A percentile compares a stretch with the other conserved stretches of the same genome.
Evolutionary conservation across 1,284 basidiomycete genomes (phyloP).

Genomic region (Marasmius oreades): DNA sequence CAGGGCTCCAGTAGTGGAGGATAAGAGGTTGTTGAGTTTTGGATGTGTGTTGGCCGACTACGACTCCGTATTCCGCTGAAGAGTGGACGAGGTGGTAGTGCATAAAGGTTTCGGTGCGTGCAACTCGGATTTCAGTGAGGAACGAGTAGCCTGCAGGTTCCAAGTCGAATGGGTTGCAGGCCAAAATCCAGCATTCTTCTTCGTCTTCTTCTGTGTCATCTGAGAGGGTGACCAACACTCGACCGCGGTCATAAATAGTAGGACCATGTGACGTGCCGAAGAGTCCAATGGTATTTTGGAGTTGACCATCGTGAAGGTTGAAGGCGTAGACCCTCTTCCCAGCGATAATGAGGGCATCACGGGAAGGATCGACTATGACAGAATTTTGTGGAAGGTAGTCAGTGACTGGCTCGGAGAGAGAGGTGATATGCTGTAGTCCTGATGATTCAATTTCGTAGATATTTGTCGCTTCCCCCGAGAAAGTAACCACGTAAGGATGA

Average conservation of each 20-base stretch:
- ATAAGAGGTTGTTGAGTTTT: neutral
- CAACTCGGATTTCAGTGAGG: neutral
- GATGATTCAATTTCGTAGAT: neutral
- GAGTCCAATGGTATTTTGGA: neutral
- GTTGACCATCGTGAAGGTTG: conserved; percentile 1
- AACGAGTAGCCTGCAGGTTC: neutral
- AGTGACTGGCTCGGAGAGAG: neutral
- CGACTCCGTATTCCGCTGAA: neutral
- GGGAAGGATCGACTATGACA: neutral
- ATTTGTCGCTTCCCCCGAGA: neutral
- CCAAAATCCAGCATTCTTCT: neutral
- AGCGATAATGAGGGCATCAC: neutral
- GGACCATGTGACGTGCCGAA: neutral
- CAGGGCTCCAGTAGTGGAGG: neutral
- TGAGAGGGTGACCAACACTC: neutral
- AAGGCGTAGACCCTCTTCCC: neutral
- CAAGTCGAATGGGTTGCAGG: conserved; percentile 2
- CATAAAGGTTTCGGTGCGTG: neutral
- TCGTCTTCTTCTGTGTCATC: neutral
- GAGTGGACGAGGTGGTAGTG: neutral
- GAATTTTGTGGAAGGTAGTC: neutral
- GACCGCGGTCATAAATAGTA: neutral
- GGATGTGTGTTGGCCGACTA: neutral
- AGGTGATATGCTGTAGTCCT: neutral
- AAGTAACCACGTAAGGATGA: neutral